Conservation (phyloP, 306 rosid genomes). For the Glycine latifolia region DNA sequence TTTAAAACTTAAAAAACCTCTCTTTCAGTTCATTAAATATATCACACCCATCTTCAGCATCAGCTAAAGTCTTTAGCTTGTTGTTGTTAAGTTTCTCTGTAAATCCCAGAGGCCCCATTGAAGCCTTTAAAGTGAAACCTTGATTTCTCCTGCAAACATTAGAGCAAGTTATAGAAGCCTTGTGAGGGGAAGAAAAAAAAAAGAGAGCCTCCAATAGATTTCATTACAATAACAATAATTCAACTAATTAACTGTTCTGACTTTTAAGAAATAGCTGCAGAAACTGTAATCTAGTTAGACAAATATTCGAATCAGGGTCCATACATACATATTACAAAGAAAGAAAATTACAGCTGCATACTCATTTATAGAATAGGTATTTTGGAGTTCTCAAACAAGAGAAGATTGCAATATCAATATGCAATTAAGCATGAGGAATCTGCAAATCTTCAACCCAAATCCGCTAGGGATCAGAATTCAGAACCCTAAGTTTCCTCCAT, state of each 20-base stretch:
- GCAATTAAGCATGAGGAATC: slow-evolving; percentile 35
- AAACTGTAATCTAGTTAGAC: slow-evolving; percentile 43
- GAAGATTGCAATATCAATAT: slow-evolving; percentile 14
- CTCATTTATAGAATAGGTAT: slow-evolving; percentile 7
- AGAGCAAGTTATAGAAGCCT: slow-evolving; percentile 18
- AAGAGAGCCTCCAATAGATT: not conserved
- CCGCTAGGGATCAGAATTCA: slow-evolving; percentile 1
- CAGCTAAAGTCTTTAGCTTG: slow-evolving; percentile 50
- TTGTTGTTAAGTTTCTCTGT: slow-evolving; percentile 60
- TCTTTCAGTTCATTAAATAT: slow-evolving; percentile 71
- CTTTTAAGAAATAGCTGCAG: slow-evolving; percentile 45
- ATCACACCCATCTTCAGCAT: slow-evolving; percentile 55
- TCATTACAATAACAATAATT: slow-evolving; percentile 34
- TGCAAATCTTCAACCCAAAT: slow-evolving; percentile 4
- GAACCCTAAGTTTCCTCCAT: not conserved
- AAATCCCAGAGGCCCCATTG: slow-evolving; percentile 60
- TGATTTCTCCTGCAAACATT: slow-evolving; percentile 59
- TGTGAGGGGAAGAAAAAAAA: not conserved
- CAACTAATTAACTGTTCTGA: slow-evolving; percentile 29
- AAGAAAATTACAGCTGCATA: slow-evolving; percentile 21
- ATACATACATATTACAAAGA: not conserved
- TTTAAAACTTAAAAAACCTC: slow-evolving; percentile 80
- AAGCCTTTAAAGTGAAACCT: slow-evolving; percentile 66
- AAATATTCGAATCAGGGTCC: slow-evolving; percentile 41
- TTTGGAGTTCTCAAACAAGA: slow-evolving; percentile 15